Conservation (phyloP, 257 asterid genomes). For the Marsdenia floribunda region DNA sequence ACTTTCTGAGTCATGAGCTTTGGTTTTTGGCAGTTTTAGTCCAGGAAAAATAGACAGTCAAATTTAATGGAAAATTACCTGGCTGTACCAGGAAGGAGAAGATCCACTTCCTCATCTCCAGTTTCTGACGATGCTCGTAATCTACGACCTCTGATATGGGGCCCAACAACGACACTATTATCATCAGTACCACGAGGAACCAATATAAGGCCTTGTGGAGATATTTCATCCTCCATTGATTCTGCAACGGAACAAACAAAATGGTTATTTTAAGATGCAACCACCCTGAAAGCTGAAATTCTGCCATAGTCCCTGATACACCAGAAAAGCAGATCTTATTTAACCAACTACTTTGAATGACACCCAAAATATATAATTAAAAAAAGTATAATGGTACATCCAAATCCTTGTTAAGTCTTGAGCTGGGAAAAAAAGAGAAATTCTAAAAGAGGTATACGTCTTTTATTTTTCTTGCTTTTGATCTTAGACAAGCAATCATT, state of each 20-base stretch:
- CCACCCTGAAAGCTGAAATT: background rate
- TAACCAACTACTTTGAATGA: background rate
- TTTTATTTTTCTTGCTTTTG: background rate
- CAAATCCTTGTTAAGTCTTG: background rate
- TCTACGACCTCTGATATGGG: conserved; percentile 90
- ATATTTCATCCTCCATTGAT: conserved; percentile 79
- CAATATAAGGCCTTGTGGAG: conserved; percentile 89
- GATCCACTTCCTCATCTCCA: conserved; percentile 94
- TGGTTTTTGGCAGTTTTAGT: background rate
- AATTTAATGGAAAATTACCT: conserved; percentile 45
- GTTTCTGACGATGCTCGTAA: conserved; percentile 78
- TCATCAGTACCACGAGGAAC: conserved; percentile 75
- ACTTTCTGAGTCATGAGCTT: background rate
- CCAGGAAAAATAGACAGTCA: background rate
- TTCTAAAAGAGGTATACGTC: background rate
- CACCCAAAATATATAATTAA: background rate
- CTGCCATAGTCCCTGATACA: background rate
- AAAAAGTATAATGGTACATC: background rate
- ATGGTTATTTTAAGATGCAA: conserved; percentile 8
- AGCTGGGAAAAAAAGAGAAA: background rate
- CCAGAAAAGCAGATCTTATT: background rate
- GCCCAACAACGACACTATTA: conserved; percentile 62
- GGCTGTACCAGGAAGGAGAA: conserved; percentile 97
- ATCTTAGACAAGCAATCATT: background rate
- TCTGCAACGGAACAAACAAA: conserved; percentile 35